Evolutionary conservation across 345 rosid genomes (phyloP).

Genomic region (Hypericum perforatum): DNA sequence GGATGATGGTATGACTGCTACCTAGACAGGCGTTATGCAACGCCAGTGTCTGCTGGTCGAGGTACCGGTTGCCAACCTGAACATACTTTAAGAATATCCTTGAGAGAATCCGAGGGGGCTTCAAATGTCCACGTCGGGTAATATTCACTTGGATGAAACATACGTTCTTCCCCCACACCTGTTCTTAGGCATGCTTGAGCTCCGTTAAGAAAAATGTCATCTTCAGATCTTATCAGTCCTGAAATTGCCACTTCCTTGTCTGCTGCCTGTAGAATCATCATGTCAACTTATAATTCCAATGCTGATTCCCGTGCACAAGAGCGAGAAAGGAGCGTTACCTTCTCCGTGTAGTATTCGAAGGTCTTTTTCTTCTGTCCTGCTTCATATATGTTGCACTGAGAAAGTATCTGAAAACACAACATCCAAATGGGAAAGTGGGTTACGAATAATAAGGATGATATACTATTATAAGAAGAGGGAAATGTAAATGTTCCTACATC

Average conservation of each 20-base stretch:
- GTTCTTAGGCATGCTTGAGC: conserved; percentile 35
- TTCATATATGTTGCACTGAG: no score
- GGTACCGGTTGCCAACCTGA: conserved; percentile 60
- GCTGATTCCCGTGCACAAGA: no score
- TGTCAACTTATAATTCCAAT: no score
- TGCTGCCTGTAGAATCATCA: conserved; percentile 34
- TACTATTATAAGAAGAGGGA: no score
- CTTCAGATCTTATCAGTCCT: conserved; percentile 50
- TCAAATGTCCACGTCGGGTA: conserved; percentile 53
- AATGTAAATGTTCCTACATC: no score
- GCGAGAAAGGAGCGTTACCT: no score
- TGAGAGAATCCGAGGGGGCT: conserved; percentile 44
- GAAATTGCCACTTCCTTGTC: conserved; percentile 45
- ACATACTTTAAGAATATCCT: conserved; percentile 39
- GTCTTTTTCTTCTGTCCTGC: no score
- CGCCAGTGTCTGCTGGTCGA: conserved; percentile 24
- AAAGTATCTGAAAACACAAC: no score
- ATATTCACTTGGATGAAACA: conserved; percentile 48
- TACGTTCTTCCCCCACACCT: conserved; percentile 27
- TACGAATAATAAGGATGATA: no score
- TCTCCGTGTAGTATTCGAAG: no score
- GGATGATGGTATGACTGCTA: no score
- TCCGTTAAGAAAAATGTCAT: conserved; percentile 49
- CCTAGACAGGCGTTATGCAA: conserved; percentile 12
- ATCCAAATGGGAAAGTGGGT: no score